Base-by-base conservation (phyloP, 2,329 filamentous ascomycete genomes). In the Lasiodiplodia sp. region DNA sequence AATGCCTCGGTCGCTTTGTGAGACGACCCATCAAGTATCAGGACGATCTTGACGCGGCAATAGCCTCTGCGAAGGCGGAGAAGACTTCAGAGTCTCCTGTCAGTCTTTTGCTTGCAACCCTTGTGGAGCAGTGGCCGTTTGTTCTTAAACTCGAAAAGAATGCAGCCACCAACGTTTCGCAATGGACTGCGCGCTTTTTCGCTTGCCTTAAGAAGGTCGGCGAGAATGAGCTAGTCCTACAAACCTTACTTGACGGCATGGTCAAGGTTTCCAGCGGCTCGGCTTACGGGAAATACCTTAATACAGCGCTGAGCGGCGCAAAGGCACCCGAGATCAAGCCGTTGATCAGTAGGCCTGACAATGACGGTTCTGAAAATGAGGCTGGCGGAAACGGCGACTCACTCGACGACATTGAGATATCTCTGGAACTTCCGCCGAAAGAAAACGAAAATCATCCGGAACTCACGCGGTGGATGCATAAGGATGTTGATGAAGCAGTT, bases 1-100 rank as follows among this genome's bases (percentile, higher is more conserved):
- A 96, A 71, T 96, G 93, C 78, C 84, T 92, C 65, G 88, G 88
- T 37, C 88, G 94, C 28, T 92, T 92, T 72, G 90, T 90, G 18
- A 89, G 87, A 68, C 90, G 91, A 28, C 92, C 93, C 0, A 90
- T 96, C 75, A 96, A 93, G 76, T 95, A 97, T 74, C 88, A 96
- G 34, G 91, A 96, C 70, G 83, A 89, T 74, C 79, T 92, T 31
- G 85, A 89, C 66, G 85, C 88, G 72, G 79, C 69, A 77, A 81
- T 66, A 78, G 83, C 11, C 37, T 18, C 79, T 87, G 14, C 63
- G 14, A 55, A 67, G 18, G 40, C n/a, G 21, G 56, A 67, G 31
- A 38, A 31, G 11, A 31, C 21, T 28, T 12, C 56, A 10, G 16
- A 25, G 6, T 11, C 44, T 2, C 38, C 56, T 37, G 56, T 64